phyloP scores from a whole-genome alignment of 768 basidiomycete species.

The Russula dissimulans region DNA sequence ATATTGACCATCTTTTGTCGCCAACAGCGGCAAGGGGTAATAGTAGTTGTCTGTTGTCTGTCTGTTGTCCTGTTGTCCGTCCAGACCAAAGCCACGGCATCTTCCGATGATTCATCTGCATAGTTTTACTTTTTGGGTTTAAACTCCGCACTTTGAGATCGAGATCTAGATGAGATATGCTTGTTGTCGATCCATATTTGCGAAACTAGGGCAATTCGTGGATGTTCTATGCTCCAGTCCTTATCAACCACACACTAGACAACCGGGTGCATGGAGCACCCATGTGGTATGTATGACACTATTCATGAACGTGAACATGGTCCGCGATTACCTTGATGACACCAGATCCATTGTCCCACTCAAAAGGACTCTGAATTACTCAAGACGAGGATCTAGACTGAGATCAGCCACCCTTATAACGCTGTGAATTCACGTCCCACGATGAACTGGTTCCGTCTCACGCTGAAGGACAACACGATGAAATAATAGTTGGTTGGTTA shows the following conservation, averaged over 20 bases:
- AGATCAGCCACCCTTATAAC: no score
- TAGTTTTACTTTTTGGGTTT: slow-evolving; percentile 8
- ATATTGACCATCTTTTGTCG: slow-evolving; percentile 82
- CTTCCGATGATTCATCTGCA: neutral
- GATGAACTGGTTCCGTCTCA: slow-evolving; percentile 23
- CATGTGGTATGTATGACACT: no score
- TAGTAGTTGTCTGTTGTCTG: neutral
- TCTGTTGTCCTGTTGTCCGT: no score
- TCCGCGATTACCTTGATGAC: no score
- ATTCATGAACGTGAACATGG: no score
- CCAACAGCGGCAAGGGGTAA: neutral
- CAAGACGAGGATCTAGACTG: no score
- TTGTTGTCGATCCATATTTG: neutral
- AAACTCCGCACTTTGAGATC: neutral
- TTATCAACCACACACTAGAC: neutral
- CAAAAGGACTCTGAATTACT: no score
- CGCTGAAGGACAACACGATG: slow-evolving; percentile 44
- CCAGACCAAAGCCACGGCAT: neutral
- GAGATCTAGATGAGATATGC: no score
- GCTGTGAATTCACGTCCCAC: no score
- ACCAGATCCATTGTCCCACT: neutral
- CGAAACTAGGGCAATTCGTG: neutral
- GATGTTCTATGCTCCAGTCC: neutral
- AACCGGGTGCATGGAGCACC: no score
- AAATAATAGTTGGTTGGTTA: neutral